These are phyloP conservation scores for Sporothrix luriei DNA, from an alignment of 2,329 filamentous ascomycete genomes.

Conservation along the genomic window DNA sequence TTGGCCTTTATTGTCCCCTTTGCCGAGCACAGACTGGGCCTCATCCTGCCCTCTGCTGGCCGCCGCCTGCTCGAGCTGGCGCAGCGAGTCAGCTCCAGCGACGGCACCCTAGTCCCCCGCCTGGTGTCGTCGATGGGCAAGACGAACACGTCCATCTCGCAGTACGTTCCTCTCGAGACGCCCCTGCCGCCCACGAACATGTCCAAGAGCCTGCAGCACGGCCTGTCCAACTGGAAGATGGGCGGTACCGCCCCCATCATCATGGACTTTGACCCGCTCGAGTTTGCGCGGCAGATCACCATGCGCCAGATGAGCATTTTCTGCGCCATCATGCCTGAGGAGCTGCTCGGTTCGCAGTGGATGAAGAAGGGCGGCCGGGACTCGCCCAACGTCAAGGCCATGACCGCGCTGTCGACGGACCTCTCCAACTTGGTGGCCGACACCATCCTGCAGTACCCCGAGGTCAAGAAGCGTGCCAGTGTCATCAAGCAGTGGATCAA, in stretches of 20 bases:
- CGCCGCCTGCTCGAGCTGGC: conserved; percentile 79
- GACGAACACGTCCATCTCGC: conserved; percentile 72
- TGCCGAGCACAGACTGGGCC: conserved; percentile 69
- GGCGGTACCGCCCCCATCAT: conserved; percentile 72
- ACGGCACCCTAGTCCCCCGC: conserved; percentile 77
- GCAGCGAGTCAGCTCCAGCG: conserved; percentile 71
- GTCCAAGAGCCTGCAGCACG: conserved; percentile 73
- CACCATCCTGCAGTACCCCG: conserved; percentile 83
- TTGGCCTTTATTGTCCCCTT: conserved; percentile 77
- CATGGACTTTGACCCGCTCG: conserved; percentile 86
- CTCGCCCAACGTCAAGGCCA: conserved; percentile 87
- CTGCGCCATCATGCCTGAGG: conserved; percentile 87
- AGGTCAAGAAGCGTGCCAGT: conserved; percentile 85
- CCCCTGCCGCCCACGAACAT: conserved; percentile 71
- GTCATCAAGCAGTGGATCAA: conserved; percentile 99
- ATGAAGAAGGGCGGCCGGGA: conserved; percentile 80
- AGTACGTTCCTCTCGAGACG: conserved; percentile 70
- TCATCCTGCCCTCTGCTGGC: conserved; percentile 73
- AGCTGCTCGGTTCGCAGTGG: conserved; percentile 90
- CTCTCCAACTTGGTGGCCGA: conserved; percentile 91
- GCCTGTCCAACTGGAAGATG: conserved; percentile 70
- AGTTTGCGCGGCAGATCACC: conserved; percentile 89
- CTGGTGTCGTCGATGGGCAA: conserved; percentile 86
- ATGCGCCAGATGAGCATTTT: conserved; percentile 90
- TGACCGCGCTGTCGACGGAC: conserved; percentile 90